Evolutionary conservation across 352 stramenopile genomes (phyloP), one percentile per base, ranked within the genome.

Genomic region (Elongisporangium senticosum): DNA sequence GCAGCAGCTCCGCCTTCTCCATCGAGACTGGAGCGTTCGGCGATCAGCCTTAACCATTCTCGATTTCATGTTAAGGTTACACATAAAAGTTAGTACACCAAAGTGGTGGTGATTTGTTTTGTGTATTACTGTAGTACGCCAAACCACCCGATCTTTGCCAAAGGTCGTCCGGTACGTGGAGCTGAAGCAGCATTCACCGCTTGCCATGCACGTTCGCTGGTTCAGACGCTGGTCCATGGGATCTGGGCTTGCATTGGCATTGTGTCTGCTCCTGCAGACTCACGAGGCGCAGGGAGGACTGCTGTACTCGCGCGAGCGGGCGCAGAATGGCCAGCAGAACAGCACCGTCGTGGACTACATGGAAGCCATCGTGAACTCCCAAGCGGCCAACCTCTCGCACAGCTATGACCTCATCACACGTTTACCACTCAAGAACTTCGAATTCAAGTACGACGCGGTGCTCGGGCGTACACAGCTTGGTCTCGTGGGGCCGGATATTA

Each of bases 381-480:
- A 65, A 2, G 54, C 68, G 0, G 71, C 71, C 49, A 89, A 89
- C 50, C 33, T 72, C 4, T 76, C 65, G 19, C 63, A 76, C 8
- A 86, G 77, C 64, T 61, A 71, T 4, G 73, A 81, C 5, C 58
- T 87, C 13, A 67, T 89, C 6, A 63, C 68, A 39, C 71, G 75
- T 33, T 39, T 91, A 14, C 60, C 72, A 39, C 61, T 91, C 56
- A 83, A 87, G 55, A 69, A 72, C 47, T 91, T 85, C 62, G 79
- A 92, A 68, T 88, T 95, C 62, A 87, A 85, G 59, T 89, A 90
- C 63, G 86, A 95, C 61, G 76, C 77, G 26, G 72, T 93, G 22
- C 70, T 65, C 13, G 83, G 83, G 1, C 76, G 84, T 1, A 79
- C 69, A 15, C 77, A 94, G 39, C 71, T 96, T 21, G 87, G 87